Evolutionary conservation across 164 flowering plant species (phyloP), one percentile per base, ranked within the genome.

Genomic region (Euptelea pleiosperma): DNA sequence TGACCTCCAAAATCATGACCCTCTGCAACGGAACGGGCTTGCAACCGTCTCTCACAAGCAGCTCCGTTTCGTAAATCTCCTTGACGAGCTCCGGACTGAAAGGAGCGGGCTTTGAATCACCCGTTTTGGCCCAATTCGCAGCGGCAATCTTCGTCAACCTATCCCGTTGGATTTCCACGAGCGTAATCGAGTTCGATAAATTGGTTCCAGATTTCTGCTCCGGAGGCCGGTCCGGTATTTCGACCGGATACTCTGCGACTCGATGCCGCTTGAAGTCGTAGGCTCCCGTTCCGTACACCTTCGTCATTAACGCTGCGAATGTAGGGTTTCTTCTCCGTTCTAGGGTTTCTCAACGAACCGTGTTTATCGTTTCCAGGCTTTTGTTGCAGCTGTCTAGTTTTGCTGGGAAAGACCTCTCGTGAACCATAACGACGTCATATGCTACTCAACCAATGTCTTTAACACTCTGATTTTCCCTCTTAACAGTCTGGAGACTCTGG

Each of bases 1-100:
- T 90, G 4, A 93, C 96, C 60, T 93, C 99, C 64, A 90, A 50
- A 59, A 90, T 73, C 97, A 90, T 90, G 25, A 90, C 99, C 65
- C 97, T 75, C 71, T 90, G 97, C 77, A 90, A 60, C 0, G 95
- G 93, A 30, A 90, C 93, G 0, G 97, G 66, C 69, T 82, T 86
- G 29, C 73, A 57, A 37, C 89, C 88, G 0, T 63, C 74, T 42
- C 62, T 78, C 14, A 86, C 91, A 39, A 70, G 48, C 47, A 93
- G 61, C 81, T 93, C 97, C 12, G 89, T 80, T 31, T 78, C 75
- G 49, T 93, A 93, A 18, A 93, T 93, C 69, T 85, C 75, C 76
- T 79, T 83, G 34, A 93, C 99, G 29, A 90, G 74, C 39, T 83
- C 84, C 6, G 84, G 70, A 55, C 76, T 75, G 50, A 93, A 88